These are phyloP conservation scores for Hericium rajendrae DNA, from an alignment of 768 basidiomycete species.

Conservation along the genomic window DNA sequence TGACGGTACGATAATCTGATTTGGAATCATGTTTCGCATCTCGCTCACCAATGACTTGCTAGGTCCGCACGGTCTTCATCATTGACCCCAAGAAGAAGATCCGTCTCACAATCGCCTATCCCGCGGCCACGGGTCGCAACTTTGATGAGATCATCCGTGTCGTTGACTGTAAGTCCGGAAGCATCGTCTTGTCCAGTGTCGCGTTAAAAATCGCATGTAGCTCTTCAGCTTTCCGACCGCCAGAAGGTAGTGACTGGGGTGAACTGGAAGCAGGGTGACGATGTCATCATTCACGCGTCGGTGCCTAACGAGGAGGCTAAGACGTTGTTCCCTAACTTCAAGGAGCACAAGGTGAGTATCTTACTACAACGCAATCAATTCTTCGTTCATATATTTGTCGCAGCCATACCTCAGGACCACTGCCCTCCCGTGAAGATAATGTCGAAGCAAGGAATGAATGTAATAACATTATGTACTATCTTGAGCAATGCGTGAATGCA, in stretches of 20 bases:
- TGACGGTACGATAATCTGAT: slow-evolving; percentile 50
- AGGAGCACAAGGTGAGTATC: slow-evolving; percentile 59
- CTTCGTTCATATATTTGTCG: too few relatives aligned
- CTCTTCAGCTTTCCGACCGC: slow-evolving; percentile 87
- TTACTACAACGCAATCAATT: not conserved
- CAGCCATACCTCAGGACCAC: slow-evolving; percentile 88
- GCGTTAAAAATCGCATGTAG: slow-evolving; percentile 23
- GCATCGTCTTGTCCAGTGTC: not conserved
- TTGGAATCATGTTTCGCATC: too few relatives aligned
- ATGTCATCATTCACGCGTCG: slow-evolving; percentile 85
- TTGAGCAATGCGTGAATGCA: not conserved
- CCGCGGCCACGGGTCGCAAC: slow-evolving; percentile 92
- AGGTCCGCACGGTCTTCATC: slow-evolving; percentile 95
- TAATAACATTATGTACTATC: slow-evolving; percentile 1
- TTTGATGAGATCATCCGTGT: slow-evolving; percentile 65
- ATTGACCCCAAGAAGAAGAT: slow-evolving; percentile 97
- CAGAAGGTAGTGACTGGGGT: slow-evolving; percentile 82
- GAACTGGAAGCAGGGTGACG: slow-evolving; percentile 90
- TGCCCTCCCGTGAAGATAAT: slow-evolving; percentile 23
- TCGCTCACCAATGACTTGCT: not conserved
- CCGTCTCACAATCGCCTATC: slow-evolving; percentile 83
- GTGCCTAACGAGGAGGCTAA: slow-evolving; percentile 86
- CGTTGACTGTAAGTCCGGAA: slow-evolving; percentile 1
- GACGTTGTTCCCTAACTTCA: slow-evolving; percentile 79
- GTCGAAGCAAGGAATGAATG: not conserved